phyloP scores from a whole-genome alignment of 192 early-diverging fungal genomes.

The Backusella tuberculispora region DNA sequence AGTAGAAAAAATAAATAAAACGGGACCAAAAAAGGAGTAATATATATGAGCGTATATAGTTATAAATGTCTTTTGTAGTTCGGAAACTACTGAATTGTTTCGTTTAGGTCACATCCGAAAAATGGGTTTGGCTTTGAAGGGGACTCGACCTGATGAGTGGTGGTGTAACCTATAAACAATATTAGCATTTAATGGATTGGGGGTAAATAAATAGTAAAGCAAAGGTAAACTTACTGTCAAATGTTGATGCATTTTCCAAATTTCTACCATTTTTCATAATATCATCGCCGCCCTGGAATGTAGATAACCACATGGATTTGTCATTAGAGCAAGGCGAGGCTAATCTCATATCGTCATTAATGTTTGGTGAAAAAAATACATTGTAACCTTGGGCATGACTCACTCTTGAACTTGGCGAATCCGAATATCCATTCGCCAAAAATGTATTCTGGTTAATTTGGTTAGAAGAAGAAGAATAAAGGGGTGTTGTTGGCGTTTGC shows the following conservation, averaged over 20 bases:
- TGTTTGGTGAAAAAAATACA: not conserved
- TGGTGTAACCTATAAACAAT: not conserved
- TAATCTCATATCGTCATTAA: not conserved
- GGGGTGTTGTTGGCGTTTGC: slow-evolving; percentile 12
- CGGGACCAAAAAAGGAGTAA: not conserved
- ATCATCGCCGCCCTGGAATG: not conserved
- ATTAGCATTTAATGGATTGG: not conserved
- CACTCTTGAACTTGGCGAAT: not conserved
- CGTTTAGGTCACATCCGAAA: slow-evolving; percentile 1
- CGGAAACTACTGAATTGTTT: slow-evolving; percentile 5
- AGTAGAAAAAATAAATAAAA: not conserved
- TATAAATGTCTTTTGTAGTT: not conserved
- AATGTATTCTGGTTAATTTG: slow-evolving; percentile 3
- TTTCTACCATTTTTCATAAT: not conserved
- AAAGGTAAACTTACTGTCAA: not conserved
- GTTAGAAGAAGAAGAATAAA: slow-evolving; percentile 13
- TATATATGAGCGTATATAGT: not conserved
- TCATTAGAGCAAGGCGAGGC: slow-evolving; percentile 10
- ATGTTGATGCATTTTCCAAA: not conserved
- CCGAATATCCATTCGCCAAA: not conserved
- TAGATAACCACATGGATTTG: not conserved
- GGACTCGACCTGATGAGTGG: not conserved
- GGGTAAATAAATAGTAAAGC: not conserved
- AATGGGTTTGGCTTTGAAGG: not conserved
- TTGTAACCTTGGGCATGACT: not conserved